These are phyloP conservation scores for Steccherinum ochraceum DNA, from an alignment of 768 basidiomycete genomes.

Conservation along the genomic window DNA sequence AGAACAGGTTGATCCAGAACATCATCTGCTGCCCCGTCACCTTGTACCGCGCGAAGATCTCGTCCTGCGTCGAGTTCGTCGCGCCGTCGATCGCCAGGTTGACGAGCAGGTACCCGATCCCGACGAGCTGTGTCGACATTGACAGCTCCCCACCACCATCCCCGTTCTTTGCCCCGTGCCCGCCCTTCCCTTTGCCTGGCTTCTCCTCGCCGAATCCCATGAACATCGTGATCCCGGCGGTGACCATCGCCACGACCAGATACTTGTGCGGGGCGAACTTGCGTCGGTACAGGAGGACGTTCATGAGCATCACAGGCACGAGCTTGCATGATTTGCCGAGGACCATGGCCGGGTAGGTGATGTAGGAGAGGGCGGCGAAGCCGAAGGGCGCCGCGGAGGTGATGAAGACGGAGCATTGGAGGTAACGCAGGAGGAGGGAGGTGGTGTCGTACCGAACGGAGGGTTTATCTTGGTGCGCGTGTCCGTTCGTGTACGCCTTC, in stretches of 20 bases:
- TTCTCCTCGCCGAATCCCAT: constrained; percentile 80
- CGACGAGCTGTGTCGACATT: constrained; percentile 59
- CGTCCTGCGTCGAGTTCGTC: constrained; percentile 94
- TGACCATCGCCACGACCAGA: constrained; percentile 90
- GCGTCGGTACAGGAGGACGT: constrained; percentile 90
- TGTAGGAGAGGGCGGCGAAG: constrained; percentile 90
- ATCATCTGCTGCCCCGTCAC: constrained; percentile 96
- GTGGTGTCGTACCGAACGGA: constrained; percentile 26
- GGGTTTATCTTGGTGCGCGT: constrained; percentile 26
- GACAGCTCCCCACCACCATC: constrained; percentile 30
- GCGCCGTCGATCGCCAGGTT: constrained; percentile 92
- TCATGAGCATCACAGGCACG: constrained; percentile 97
- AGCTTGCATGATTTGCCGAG: constrained; percentile 99
- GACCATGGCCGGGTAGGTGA: constrained; percentile 98
- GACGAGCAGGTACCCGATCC: constrained; percentile 68
- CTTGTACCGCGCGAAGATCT: constrained; percentile 78
- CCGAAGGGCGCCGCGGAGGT: constrained; percentile 93
- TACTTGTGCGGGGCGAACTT: constrained; percentile 93
- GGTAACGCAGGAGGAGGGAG: constrained; percentile 62
- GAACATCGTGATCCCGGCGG: constrained; percentile 85
- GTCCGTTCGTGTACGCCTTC: constrained; percentile 13
- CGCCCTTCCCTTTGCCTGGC: constrained; percentile 25
- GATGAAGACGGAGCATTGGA: constrained; percentile 83
- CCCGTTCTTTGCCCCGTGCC: constrained; percentile 12
- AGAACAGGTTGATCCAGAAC: constrained; percentile 94